These are phyloP conservation scores for Diaporthe aspalathi DNA, from an alignment of 2,329 filamentous ascomycete species.

Conservation along the genomic window DNA sequence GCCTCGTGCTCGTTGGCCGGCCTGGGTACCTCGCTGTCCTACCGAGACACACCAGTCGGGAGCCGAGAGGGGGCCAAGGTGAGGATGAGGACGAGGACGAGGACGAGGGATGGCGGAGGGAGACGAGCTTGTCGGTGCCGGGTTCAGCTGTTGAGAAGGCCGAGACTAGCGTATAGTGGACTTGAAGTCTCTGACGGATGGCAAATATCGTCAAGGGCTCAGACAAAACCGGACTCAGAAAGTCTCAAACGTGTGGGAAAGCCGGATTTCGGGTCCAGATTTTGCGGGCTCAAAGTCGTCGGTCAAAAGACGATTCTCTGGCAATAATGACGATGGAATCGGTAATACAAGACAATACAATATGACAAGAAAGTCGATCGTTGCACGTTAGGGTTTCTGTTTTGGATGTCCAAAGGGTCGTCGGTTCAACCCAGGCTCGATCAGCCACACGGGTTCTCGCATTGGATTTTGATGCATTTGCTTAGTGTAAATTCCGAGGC, in stretches of 20 bases:
- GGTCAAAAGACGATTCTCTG: not conserved
- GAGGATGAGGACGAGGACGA: not conserved
- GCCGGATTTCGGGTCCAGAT: not conserved
- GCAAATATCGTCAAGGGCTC: not conserved
- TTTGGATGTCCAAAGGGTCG: not conserved
- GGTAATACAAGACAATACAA: too few species aligned
- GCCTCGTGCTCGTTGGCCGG: slow-evolving; percentile 21
- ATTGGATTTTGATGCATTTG: not conserved
- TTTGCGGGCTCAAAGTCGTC: not conserved
- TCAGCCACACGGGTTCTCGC: slow-evolving; percentile 19
- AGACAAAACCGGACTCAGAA: not conserved
- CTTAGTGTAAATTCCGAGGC: not conserved
- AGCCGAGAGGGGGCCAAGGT: not conserved
- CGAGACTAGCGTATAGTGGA: slow-evolving; percentile 15
- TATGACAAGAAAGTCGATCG: not conserved
- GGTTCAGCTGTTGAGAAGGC: not conserved
- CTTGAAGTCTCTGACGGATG: not conserved
- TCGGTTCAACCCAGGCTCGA: not conserved
- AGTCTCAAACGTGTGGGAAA: not conserved
- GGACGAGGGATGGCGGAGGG: too few species aligned
- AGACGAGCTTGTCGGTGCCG: too few species aligned
- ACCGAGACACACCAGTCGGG: slow-evolving; percentile 8
- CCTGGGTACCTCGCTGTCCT: slow-evolving; percentile 8
- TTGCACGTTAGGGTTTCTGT: not conserved
- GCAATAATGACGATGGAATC: not conserved